Percentiles rank a stretch among this genome's conserved stretches.
phyloP scores from a whole-genome alignment of 2,329 filamentous ascomycete species.

The Neophaeococcomyces aloes region DNA sequence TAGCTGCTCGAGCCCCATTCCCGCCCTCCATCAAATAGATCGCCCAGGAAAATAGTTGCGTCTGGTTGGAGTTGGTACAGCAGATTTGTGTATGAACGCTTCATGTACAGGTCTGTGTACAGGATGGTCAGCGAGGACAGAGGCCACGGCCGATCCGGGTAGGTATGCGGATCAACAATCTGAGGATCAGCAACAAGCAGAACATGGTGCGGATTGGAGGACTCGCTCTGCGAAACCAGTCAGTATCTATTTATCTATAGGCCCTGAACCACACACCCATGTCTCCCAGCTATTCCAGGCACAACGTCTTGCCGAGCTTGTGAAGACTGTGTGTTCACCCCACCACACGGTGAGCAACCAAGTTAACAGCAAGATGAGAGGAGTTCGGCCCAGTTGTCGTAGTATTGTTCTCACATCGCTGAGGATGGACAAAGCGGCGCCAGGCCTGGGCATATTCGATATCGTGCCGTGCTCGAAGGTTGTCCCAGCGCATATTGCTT shows the following conservation, averaged over 20 bases:
- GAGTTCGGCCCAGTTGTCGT: slow-evolving; percentile 28
- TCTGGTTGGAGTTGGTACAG: slow-evolving; percentile 70
- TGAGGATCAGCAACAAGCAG: slow-evolving; percentile 83
- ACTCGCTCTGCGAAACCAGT: slow-evolving; percentile 50
- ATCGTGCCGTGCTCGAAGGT: not conserved
- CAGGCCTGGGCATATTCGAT: slow-evolving; percentile 2
- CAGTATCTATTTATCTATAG: slow-evolving; percentile 6
- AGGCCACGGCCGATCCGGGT: slow-evolving; percentile 70
- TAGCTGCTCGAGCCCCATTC: slow-evolving; percentile 75
- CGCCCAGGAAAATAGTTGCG: slow-evolving; percentile 80
- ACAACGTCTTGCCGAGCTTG: slow-evolving; percentile 59
- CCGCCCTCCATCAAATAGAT: slow-evolving; percentile 88
- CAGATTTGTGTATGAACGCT: slow-evolving; percentile 67
- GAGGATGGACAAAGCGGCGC: not conserved
- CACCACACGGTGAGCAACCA: slow-evolving; percentile 74
- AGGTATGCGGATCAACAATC: slow-evolving; percentile 88
- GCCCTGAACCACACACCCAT: slow-evolving; percentile 54
- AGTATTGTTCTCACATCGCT: not conserved
- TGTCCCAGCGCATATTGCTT: not conserved
- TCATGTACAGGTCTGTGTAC: slow-evolving; percentile 84
- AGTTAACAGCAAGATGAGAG: slow-evolving; percentile 56
- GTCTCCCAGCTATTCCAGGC: slow-evolving; percentile 81
- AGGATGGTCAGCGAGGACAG: slow-evolving; percentile 54
- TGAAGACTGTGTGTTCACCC: slow-evolving; percentile 74
- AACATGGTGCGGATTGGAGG: slow-evolving; percentile 70